phyloP scores from a whole-genome alignment of 139 green algal genomes.

The Deuterostichococcus epilithicus region DNA sequence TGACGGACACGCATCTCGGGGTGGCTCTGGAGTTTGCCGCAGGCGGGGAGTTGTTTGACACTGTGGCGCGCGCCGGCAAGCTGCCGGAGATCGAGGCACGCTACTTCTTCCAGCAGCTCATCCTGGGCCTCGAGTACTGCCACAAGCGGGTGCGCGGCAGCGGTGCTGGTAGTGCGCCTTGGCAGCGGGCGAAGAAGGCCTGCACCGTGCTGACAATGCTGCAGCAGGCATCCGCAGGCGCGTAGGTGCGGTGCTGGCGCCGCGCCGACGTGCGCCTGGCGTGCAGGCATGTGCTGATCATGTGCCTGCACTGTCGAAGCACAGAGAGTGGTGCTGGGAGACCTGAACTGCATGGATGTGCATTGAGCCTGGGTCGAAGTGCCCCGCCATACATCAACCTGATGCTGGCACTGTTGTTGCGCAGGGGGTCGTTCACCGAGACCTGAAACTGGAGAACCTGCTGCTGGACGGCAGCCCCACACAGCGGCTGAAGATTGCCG shows the following conservation, averaged over 20 bases:
- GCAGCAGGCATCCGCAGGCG: too few species aligned
- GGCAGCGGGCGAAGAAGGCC: too few species aligned
- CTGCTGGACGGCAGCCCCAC: conserved; percentile 14
- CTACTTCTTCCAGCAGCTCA: conserved; percentile 19
- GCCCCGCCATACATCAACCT: too few species aligned
- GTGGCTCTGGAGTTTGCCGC: conserved; percentile 3
- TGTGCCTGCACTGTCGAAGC: too few species aligned
- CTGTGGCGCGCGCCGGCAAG: neutral
- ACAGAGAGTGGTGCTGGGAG: too few species aligned
- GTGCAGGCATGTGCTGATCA: too few species aligned
- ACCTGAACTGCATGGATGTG: too few species aligned
- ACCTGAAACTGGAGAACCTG: conserved; percentile 41
- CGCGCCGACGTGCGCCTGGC: too few species aligned
- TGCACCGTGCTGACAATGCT: too few species aligned
- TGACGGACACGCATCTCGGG: conserved; percentile 1
- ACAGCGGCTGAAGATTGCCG: conserved; percentile 27
- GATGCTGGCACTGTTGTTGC: conserved; percentile 1
- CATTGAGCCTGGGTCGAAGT: too few species aligned
- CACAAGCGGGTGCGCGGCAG: neutral
- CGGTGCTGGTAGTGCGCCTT: too few species aligned
- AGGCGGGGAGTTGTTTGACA: conserved; percentile 7
- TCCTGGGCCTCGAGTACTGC: conserved; percentile 22
- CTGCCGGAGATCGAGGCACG: neutral
- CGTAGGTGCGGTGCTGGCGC: too few species aligned
- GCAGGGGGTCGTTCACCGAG: conserved; percentile 47